Base-by-base conservation (phyloP, 495 filamentous ascomycete genomes). In the Penicillium longicatenatum region DNA sequence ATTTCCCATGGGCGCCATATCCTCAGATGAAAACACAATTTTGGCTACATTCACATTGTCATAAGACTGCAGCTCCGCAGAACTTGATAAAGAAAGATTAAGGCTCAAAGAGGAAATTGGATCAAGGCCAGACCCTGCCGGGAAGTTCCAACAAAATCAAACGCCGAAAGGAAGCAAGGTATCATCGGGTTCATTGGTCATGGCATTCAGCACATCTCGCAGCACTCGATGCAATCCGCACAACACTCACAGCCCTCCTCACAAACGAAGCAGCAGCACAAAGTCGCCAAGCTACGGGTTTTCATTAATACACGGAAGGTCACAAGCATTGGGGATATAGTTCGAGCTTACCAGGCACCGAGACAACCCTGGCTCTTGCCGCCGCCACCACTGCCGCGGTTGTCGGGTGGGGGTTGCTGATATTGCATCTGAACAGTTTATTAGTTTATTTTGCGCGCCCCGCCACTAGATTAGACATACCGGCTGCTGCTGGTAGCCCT, bases 201-300 rank as follows among this genome's bases (percentile, higher is more conserved):
- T 42, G 16, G 30, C 42, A 26, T 61, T 60, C 75, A 83, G 59
- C 81, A 84, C 59, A 83, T 79, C 60, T 80, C 76, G 57, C 77
- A 84, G 72, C 86, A 88, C 63, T 89, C 85, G 67, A 80, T 79
- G 68, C 86, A 88, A 2, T 88, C 88, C 42, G 85, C 82, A 66
- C 88, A 91, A 73, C 88, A 91, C 62, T 90, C 88, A 67, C 89
- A 91, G 45, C 86, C 82, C 73, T 91, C 85, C 65, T 91, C 88
- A 61, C 86, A 89, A 21, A 91, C 82, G 72, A 87, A 91, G 65
- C 88, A 91, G 66, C 89, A 92, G 78, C 88, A 91, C 44, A 91
- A 72, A 22, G 81, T 79, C 14, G 87, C 87, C 26, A 92, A 68
- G 72, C 89, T 83, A 58, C 20, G 35, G 16, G 6, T 20, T 26